Base-by-base conservation (phyloP, 2,329 filamentous ascomycete genomes). In the Fusarium equiseti region DNA sequence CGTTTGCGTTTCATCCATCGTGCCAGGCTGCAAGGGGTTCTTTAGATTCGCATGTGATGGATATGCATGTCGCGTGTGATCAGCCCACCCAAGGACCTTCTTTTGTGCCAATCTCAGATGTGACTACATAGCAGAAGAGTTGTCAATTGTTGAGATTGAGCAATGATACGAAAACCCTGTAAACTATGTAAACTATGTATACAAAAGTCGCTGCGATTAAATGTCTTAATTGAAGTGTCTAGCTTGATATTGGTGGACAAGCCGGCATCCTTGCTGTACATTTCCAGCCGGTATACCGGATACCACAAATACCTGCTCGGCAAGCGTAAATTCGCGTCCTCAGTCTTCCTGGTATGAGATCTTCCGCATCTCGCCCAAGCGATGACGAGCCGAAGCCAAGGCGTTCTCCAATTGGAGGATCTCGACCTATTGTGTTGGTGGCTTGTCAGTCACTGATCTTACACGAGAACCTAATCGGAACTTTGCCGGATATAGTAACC, bases 331-430 rank as follows among this genome's bases (percentile, higher is more conserved):
- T 32, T 32, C 49, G 35, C 40, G 46, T 22, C 53, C 45, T 68
- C 82, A 87, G 40, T 95, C 92, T 77, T 97, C 93, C 79, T 92
- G 92, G 83, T 98, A 98, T 8, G 92, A 95, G 68, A 97, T 93
- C 89, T 98, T 98, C 79, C 96, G 90, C 96, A 99, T 98, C 87
- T 99, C 96, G 70, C 96, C 95, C 70, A 99, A 84, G 57, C 94
- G 87, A 77, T 92, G 90, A 74, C 95, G 87, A 44, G 96, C 96
- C 32, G 92, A 85, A 11, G 90, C 87, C 42, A 99, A 87, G 29
- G 89, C 84, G 77, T 98, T 99, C 83, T 98, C 95, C 71, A 99
- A 87, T 81, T 98, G 94, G 59, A 98, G 86, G 73, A 99, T 99
- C 82, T 99, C 95, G 78, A 99, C 96, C 94, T 97, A 77, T 74